Conservation (phyloP, 371 early-diverging fungal genomes). For the Saksenaea vasiformis region DNA sequence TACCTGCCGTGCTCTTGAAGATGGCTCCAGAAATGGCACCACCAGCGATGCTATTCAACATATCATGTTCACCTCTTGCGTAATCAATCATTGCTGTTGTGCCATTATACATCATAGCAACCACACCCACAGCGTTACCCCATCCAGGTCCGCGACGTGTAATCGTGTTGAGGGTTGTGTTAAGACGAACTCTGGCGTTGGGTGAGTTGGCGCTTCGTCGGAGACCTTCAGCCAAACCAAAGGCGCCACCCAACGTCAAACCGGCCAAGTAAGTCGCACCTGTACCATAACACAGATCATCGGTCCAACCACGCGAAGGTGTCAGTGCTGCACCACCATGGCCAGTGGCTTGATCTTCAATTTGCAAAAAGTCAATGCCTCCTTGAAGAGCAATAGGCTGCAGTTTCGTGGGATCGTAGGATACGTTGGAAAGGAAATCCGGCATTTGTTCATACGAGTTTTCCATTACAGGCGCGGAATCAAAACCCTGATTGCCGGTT, state of each 20-base stretch:
- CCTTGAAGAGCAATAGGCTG: constrained; percentile 63
- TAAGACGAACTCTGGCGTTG: constrained; percentile 77
- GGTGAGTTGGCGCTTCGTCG: constrained; percentile 57
- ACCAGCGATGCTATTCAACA: constrained; percentile 68
- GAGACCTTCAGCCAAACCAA: constrained; percentile 80
- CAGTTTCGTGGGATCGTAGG: constrained; percentile 54
- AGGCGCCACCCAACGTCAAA: constrained; percentile 78
- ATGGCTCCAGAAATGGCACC: constrained; percentile 79
- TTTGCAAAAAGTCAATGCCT: constrained; percentile 62
- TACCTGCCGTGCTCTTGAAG: constrained; percentile 72
- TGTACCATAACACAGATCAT: constrained; percentile 88
- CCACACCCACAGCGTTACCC: constrained; percentile 82
- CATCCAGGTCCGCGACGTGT: constrained; percentile 88
- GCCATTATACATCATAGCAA: constrained; percentile 83
- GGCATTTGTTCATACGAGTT: constrained; percentile 57
- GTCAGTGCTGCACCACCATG: constrained; percentile 46
- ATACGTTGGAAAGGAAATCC: constrained; percentile 54
- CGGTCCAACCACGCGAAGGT: constrained; percentile 80
- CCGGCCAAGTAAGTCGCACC: constrained; percentile 82
- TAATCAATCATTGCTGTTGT: constrained; percentile 69
- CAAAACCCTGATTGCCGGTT: constrained; percentile 14
- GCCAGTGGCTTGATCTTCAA: constrained; percentile 45
- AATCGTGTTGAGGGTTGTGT: constrained; percentile 81
- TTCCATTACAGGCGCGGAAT: constrained; percentile 8
- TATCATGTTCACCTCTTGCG: constrained; percentile 66